Evolutionary conservation across 2,329 filamentous ascomycete species (phyloP).

Genomic region (Cladosporium austrohemisphaericum): DNA sequence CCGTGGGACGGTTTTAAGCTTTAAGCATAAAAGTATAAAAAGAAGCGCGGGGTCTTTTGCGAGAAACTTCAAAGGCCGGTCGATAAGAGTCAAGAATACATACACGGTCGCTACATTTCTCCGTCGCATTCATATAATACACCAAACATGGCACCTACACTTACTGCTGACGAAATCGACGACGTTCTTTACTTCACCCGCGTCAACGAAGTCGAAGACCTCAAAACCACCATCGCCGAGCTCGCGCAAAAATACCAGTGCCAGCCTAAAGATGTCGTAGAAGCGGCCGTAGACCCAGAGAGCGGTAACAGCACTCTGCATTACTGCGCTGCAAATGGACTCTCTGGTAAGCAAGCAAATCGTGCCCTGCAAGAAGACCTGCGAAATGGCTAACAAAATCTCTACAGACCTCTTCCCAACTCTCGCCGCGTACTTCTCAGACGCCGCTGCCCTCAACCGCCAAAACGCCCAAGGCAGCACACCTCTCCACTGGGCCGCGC

Average conservation of each 20-base stretch:
- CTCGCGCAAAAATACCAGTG: slow-evolving; percentile 61
- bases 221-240: slow-evolving; percentile 57
- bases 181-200: slow-evolving; percentile 87
- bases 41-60: too few relatives aligned
- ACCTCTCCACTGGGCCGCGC: slow-evolving; percentile 85
- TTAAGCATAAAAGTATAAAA: too few relatives aligned
- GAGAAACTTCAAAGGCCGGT: too few relatives aligned
- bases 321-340: slow-evolving; percentile 89
- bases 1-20: too few relatives aligned
- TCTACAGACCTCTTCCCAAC: slow-evolving; percentile 21
- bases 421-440: slow-evolving; percentile 26
- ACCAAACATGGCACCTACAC: too few relatives aligned
- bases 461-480: slow-evolving; percentile 85
- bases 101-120: too few relatives aligned
- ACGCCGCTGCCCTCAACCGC: slow-evolving; percentile 56
- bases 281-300: slow-evolving; percentile 66
- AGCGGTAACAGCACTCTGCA: slow-evolving; percentile 79
- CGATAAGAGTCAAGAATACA: too few relatives aligned
- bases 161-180: slow-evolving; percentile 79
- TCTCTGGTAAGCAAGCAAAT: slow-evolving; percentile 54
- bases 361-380: too few relatives aligned
- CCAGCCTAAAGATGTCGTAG: slow-evolving; percentile 61
- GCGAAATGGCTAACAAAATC: background rate
- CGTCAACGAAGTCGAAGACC: slow-evolving; percentile 67
- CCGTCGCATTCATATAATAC: too few relatives aligned